phyloP scores from a whole-genome alignment of 345 rosid species.

The Gossypium raimondii region DNA sequence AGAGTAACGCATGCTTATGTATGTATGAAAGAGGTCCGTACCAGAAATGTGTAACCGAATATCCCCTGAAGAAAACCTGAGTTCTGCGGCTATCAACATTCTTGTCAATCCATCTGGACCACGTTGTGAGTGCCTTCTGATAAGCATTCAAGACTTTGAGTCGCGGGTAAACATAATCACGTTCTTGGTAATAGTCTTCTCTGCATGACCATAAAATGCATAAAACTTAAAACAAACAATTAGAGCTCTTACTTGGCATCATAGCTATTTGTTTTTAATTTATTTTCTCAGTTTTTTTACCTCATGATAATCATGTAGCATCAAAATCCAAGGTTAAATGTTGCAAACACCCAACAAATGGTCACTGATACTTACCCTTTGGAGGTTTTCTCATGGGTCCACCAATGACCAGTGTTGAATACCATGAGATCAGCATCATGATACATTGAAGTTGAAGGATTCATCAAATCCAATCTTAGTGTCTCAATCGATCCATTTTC shows the following conservation, averaged over 20 bases:
- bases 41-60: conserved; percentile 88
- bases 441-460: conserved; percentile 58
- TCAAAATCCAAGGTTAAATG: background rate
- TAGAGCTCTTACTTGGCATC: background rate
- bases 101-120: conserved; percentile 83
- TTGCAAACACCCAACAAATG: background rate
- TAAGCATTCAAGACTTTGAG: conserved; percentile 80
- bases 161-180: conserved; percentile 57
- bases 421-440: conserved; percentile 70
- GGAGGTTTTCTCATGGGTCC: conserved; percentile 97
- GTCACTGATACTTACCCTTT: conserved; percentile 49
- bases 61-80: conserved; percentile 70
- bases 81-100: conserved; percentile 50
- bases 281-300: too few relatives aligned
- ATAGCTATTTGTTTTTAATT: background rate
- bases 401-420: conserved; percentile 95
- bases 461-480: conserved; percentile 83
- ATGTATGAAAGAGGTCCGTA: conserved; percentile 10
- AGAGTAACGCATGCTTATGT: too few relatives aligned
- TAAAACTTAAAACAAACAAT: background rate
- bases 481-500: conserved; percentile 62
- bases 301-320: background rate
- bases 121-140: conserved; percentile 69
- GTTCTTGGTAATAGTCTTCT: conserved; percentile 91
- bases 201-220: conserved; percentile 26